Evolutionary conservation across 805 yeast species (phyloP).

Genomic region (Schizosaccharomyces japonicus): DNA sequence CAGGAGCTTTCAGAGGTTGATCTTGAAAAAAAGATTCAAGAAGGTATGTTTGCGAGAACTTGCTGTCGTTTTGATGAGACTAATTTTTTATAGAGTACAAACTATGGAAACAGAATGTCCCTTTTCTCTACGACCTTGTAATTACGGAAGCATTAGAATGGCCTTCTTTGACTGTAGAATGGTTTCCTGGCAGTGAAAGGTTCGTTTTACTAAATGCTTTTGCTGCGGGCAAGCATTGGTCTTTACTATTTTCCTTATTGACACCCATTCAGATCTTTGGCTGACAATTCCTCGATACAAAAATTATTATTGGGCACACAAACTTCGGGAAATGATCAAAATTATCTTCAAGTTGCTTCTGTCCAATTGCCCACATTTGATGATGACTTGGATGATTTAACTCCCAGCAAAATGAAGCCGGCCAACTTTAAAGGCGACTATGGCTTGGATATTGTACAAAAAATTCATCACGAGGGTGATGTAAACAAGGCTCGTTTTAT

Average conservation of each 20-base stretch:
- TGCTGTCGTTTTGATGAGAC: neutral
- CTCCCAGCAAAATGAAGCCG: neutral
- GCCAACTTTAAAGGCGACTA: slow-evolving; percentile 11
- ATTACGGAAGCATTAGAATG: slow-evolving; percentile 32
- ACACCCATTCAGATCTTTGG: too few species aligned
- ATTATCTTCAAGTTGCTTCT: slow-evolving; percentile 21
- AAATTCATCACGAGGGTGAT: slow-evolving; percentile 43
- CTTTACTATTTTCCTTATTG: too few species aligned
- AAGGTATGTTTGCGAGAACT: neutral
- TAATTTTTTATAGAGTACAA: slow-evolving; percentile 20
- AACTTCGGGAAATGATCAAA: slow-evolving; percentile 34
- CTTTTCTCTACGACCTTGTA: slow-evolving; percentile 29
- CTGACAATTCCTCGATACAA: slow-evolving; percentile 17
- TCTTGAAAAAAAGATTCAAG: neutral
- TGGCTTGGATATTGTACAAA: slow-evolving; percentile 21
- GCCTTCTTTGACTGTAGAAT: slow-evolving; percentile 40
- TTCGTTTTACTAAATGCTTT: too few species aligned
- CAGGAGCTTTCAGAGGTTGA: neutral
- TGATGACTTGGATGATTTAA: slow-evolving; percentile 12
- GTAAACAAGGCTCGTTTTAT: slow-evolving; percentile 38
- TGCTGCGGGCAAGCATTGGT: too few species aligned
- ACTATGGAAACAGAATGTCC: slow-evolving; percentile 39
- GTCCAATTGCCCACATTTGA: slow-evolving; percentile 15
- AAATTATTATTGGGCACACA: slow-evolving; percentile 38
- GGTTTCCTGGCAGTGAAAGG: slow-evolving; percentile 33